Percentiles rank a stretch among this genome's conserved stretches.
phyloP scores from a whole-genome alignment of 805 yeast species.

The Candida jianshihensis region DNA sequence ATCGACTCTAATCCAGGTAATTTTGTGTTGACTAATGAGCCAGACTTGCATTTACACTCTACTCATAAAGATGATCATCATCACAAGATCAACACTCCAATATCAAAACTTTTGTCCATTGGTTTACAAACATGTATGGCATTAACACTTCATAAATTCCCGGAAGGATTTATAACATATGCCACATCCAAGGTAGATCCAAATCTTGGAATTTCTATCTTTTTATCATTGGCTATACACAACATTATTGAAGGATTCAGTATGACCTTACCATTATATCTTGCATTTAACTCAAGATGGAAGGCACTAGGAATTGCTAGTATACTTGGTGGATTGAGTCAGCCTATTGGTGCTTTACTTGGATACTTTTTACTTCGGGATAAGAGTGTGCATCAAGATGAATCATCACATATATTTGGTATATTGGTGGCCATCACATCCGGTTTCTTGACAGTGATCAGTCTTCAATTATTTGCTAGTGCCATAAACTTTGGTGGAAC shows the following conservation, averaged over 20 bases:
- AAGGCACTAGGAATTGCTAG: conserved; percentile 63
- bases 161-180: conserved; percentile 90
- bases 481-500: conserved; percentile 76
- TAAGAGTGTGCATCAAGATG: conserved; percentile 27
- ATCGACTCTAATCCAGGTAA: conserved; percentile 5
- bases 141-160: conserved; percentile 81
- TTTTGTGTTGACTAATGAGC: conserved; percentile 16
- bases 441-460: conserved; percentile 79
- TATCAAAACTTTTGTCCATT: conserved; percentile 72
- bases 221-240: conserved; percentile 79
- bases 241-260: conserved; percentile 92
- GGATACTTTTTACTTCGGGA: conserved; percentile 49
- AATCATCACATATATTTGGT: conserved; percentile 44
- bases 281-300: conserved; percentile 56
- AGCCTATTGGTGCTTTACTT: conserved; percentile 80
- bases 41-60: conserved; percentile 22
- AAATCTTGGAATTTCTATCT: conserved; percentile 69
- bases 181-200: conserved; percentile 67
- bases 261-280: conserved; percentile 84
- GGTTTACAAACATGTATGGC: conserved; percentile 90
- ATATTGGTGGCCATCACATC: conserved; percentile 64
- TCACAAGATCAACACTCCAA: conserved; percentile 73
- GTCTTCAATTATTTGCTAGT: conserved; percentile 79
- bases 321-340: conserved; percentile 73
- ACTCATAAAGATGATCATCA: conserved; percentile 49